These are phyloP conservation scores for Akebia trifoliata DNA, from an alignment of 164 flowering plant species.

Conservation along the genomic window DNA sequence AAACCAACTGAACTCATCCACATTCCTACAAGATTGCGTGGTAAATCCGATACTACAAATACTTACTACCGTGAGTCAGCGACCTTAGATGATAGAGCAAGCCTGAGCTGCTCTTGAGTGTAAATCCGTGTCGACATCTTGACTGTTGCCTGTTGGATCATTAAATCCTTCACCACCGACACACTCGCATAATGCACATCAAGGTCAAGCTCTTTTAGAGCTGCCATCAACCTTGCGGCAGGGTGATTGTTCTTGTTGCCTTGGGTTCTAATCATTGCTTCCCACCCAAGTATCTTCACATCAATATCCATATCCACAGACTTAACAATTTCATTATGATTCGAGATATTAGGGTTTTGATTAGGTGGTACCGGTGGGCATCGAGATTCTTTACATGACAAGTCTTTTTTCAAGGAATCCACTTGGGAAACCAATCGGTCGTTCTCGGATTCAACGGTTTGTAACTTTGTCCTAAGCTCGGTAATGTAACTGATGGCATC, in stretches of 20 bases:
- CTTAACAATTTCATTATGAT: conserved; percentile 23
- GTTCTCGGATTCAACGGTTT: conserved; percentile 43
- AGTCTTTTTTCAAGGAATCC: conserved; percentile 47
- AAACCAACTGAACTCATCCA: no score
- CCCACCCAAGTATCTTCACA: conserved; percentile 78
- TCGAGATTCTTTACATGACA: conserved; percentile 23
- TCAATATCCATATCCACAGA: conserved; percentile 54
- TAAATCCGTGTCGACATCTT: conserved; percentile 61
- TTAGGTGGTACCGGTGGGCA: conserved; percentile 12
- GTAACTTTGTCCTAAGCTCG: conserved; percentile 61
- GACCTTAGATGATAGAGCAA: conserved; percentile 45
- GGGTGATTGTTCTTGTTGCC: conserved; percentile 71
- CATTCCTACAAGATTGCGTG: no score
- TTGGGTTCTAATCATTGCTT: conserved; percentile 75
- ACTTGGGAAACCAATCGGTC: conserved; percentile 47
- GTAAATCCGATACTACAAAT: no score
- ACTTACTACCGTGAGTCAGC: conserved; percentile 25
- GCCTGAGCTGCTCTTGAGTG: conserved; percentile 72
- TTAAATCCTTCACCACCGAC: conserved; percentile 77
- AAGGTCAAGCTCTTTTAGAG: conserved; percentile 67
- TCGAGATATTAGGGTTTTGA: conserved; percentile 25
- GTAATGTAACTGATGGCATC: conserved; percentile 84
- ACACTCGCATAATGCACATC: conserved; percentile 79
- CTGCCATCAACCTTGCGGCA: conserved; percentile 75
- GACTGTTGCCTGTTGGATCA: conserved; percentile 89